Conservation (phyloP, 1,284 basidiomycete genomes). For the Tilletia indica region DNA sequence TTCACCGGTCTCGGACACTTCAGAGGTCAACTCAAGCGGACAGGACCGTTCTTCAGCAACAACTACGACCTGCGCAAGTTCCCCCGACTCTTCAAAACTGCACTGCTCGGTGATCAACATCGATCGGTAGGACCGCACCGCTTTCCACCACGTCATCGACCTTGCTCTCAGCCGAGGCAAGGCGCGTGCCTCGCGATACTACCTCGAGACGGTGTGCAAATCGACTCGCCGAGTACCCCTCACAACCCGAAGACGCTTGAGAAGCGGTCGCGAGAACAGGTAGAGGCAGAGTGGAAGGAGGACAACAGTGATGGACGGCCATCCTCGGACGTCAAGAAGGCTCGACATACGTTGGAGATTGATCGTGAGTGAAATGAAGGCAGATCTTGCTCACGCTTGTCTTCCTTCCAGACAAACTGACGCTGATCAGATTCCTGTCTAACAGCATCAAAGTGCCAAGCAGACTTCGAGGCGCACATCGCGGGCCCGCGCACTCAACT, state of each 20-base stretch:
- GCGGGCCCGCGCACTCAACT: conserved; percentile 25
- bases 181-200: conserved; percentile 94
- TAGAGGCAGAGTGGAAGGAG: conserved; percentile 40
- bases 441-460: conserved; percentile 1
- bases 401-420: background rate
- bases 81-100: conserved; percentile 82
- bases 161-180: conserved; percentile 98
- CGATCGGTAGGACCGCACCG: conserved; percentile 94
- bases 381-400: background rate
- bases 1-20: conserved; percentile 91
- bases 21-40: conserved; percentile 88
- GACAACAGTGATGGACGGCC: conserved; percentile 23
- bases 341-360: background rate
- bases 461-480: background rate
- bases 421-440: background rate
- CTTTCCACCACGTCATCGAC: conserved; percentile 98
- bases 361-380: background rate
- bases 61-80: conserved; percentile 99
- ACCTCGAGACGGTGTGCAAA: conserved; percentile 92
- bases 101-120: conserved; percentile 98
- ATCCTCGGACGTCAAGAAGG: conserved; percentile 11
- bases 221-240: conserved; percentile 88
- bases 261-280: conserved; percentile 65
- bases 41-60: conserved; percentile 99
- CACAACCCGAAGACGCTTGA: conserved; percentile 90